A percentile compares a stretch with the other conserved stretches of the same genome.
Conservation (phyloP, 495 filamentous ascomycete species). For the Penicillium herquei region DNA sequence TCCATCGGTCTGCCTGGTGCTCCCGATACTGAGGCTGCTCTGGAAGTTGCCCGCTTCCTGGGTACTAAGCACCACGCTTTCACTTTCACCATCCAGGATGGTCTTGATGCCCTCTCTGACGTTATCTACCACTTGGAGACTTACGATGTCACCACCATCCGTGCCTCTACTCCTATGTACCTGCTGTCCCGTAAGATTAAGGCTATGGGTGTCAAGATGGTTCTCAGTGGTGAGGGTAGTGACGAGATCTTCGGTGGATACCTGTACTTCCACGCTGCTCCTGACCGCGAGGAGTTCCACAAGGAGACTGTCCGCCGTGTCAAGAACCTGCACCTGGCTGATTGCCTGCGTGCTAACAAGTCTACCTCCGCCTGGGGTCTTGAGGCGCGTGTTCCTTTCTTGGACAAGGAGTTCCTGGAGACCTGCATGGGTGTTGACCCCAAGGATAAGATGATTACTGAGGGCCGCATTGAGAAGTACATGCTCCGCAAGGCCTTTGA, state of each 20-base stretch:
- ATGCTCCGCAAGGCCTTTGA: conserved; percentile 97
- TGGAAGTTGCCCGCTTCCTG: conserved; percentile 89
- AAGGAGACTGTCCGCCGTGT: conserved; percentile 87
- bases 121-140: conserved; percentile 98
- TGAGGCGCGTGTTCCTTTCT: conserved; percentile 95
- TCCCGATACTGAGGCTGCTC: conserved; percentile 84
- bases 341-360: conserved; percentile 98
- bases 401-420: conserved; percentile 95
- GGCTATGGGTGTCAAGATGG: conserved; percentile 99
- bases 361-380: conserved; percentile 98
- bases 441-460: conserved; percentile 88
- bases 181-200: conserved; percentile 97
- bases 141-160: conserved; percentile 97
- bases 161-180: conserved; percentile 98
- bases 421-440: conserved; percentile 90
- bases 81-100: conserved; percentile 96
- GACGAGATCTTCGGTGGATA: conserved; percentile 99
- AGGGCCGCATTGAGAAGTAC: conserved; percentile 92
- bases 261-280: conserved; percentile 95
- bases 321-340: conserved; percentile 91
- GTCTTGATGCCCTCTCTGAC: conserved; percentile 90
- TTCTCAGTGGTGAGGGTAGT: conserved; percentile 90
- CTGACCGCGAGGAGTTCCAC: conserved; percentile 88
- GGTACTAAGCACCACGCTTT: conserved; percentile 97
- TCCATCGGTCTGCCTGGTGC: conserved; percentile 92